Percentiles rank a stretch among this genome's conserved stretches.
phyloP scores from a whole-genome alignment of 1,139 yeast genomes.

The Trichomonascaceae sp. region DNA sequence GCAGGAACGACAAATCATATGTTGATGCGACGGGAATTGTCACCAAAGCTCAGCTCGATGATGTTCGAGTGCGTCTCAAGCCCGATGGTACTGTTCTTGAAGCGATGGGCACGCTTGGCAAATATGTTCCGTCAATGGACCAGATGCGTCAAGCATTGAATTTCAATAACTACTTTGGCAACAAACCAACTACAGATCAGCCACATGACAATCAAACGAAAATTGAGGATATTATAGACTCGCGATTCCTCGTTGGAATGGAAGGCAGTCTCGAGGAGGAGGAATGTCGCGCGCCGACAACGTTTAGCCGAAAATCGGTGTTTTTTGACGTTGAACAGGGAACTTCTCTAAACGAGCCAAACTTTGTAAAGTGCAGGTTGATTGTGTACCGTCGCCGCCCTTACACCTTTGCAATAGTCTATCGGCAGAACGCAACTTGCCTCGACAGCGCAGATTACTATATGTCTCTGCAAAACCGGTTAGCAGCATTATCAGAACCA shows the following conservation, averaged over 20 bases:
- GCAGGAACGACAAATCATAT: slow-evolving; percentile 14
- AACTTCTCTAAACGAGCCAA: no score
- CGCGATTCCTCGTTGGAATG: slow-evolving; percentile 16
- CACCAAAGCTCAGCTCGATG: no score
- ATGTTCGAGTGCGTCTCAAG: no score
- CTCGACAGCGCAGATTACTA: background rate
- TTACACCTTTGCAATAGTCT: background rate
- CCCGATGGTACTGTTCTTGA: no score
- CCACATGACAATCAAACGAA: no score
- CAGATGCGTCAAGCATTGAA: background rate
- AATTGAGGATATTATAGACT: slow-evolving; percentile 13
- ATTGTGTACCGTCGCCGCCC: background rate
- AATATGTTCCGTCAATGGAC: background rate
- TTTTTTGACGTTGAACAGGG: background rate
- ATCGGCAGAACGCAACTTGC: background rate
- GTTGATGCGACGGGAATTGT: slow-evolving; percentile 19
- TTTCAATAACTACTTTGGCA: background rate
- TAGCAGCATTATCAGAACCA: background rate
- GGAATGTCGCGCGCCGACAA: slow-evolving; percentile 2
- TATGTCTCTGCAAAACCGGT: background rate
- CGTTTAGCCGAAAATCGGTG: background rate
- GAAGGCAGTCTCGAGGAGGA: slow-evolving; percentile 14
- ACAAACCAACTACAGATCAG: background rate
- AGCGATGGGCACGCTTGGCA: no score
- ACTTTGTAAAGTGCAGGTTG: background rate